Evolutionary conservation across 805 yeast genomes (phyloP), one percentile per base, ranked within the genome.

Genomic region (Lachancea sp.): DNA sequence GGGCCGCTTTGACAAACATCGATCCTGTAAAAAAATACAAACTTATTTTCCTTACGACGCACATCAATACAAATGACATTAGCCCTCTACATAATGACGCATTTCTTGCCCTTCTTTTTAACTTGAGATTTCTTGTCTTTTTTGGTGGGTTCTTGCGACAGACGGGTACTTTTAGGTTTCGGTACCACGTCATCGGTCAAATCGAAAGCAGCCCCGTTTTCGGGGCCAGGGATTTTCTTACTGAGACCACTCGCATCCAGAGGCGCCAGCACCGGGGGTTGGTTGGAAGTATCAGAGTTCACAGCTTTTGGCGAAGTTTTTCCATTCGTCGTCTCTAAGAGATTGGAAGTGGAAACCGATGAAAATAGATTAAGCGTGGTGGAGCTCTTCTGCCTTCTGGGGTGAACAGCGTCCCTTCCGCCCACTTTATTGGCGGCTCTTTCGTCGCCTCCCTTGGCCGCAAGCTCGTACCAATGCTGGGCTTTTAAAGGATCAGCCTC

Each of bases 401-500:
- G 16, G 27, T 6, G 35, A 11, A 17, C 26, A 11, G 29, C 30
- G 13, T 37, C 34, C 13, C 36, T 43, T 4, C 37, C 38, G 3
- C 48, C 50, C 16, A 71, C 38, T 48, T 69, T 71, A 20, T 63
- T 65, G 18, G 63, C 55, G 1, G 85, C 85, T 42, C 76, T 67
- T 41, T 66, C 67, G 52, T 78, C 78, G 7, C 79, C 78, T 38
- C 74, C 74, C 38, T 77, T 77, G 2, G 85, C 87, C 0, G 96
- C 96, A 49, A 72, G 73, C 32, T 70, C 70, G 57, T 81, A 85
- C 97, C 96, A 91, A 31, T 67, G 67, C 55, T 78, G 77, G 0
- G 96, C 83, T 55, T 72, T 77, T 6, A 63, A 63, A 3, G 64
- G 42, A 60, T 85, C 77, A 26, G 70, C 66, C 18, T 74, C 78